These are phyloP conservation scores for Aspergillus versicolor DNA, from an alignment of 2,329 filamentous ascomycete species.

Conservation along the genomic window DNA sequence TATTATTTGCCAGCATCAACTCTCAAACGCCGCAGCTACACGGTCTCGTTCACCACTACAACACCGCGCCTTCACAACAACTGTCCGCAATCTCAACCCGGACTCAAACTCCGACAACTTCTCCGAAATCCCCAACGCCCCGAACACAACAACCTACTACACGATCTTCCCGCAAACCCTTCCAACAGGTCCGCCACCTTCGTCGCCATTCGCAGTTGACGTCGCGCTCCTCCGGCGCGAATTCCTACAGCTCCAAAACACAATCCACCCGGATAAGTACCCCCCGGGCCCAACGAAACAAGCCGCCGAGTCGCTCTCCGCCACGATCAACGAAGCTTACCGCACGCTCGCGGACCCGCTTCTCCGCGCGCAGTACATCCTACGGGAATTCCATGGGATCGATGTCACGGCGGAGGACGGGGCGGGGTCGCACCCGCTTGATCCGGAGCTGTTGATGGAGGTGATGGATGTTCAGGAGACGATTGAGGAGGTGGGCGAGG, in stretches of 20 bases:
- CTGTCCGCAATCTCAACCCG: conserved; percentile 11
- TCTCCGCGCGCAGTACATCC: conserved; percentile 81
- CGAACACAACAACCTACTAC: conserved; percentile 66
- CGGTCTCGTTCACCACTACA: not conserved
- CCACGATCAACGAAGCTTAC: conserved; percentile 89
- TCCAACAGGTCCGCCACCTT: conserved; percentile 73
- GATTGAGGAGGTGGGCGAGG: conserved; percentile 62
- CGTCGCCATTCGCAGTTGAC: conserved; percentile 73
- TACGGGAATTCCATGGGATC: conserved; percentile 64
- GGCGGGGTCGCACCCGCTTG: conserved; percentile 64
- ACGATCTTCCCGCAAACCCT: conserved; percentile 82
- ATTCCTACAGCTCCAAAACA: conserved; percentile 77
- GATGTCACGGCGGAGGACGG: conserved; percentile 73
- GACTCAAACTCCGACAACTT: conserved; percentile 10
- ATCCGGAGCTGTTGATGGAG: conserved; percentile 75
- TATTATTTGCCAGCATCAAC: conserved; percentile 11
- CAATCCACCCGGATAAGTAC: conserved; percentile 52
- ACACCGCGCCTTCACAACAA: conserved; percentile 25
- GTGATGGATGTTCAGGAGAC: conserved; percentile 77
- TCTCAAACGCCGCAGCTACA: not conserved
- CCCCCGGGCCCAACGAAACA: conserved; percentile 48
- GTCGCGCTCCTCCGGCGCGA: conserved; percentile 70
- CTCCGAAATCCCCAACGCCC: conserved; percentile 21
- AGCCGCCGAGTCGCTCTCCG: conserved; percentile 73
- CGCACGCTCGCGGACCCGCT: conserved; percentile 78